Percentiles rank a stretch among this genome's conserved stretches.
Evolutionary conservation across 441 rosid species (phyloP).

Genomic region (Populus hybrid): DNA sequence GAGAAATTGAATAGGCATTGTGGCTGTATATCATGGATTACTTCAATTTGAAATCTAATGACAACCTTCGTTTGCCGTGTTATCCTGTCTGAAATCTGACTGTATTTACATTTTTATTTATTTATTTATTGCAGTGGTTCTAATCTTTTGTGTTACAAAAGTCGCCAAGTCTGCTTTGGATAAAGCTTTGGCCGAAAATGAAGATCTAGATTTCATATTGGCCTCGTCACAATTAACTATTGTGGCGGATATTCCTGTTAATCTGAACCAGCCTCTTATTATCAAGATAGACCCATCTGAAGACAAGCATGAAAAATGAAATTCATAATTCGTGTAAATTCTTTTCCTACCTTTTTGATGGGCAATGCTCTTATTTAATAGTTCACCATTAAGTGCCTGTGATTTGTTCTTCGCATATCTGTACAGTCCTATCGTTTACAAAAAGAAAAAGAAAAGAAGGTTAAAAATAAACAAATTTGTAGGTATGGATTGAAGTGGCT

Average conservation of each 20-base stretch:
- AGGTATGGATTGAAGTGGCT: conserved; percentile 18
- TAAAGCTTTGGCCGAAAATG: conserved; percentile 91
- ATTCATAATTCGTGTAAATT: conserved; percentile 33
- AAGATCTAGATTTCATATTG: conserved; percentile 43
- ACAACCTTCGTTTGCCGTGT: background rate
- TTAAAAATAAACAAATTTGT: background rate
- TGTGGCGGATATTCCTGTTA: conserved; percentile 32
- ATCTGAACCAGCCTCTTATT: conserved; percentile 68
- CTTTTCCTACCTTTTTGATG: conserved; percentile 18
- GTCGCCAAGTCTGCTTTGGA: conserved; percentile 90
- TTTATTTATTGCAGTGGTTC: conserved; percentile 51
- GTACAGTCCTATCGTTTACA: conserved; percentile 32
- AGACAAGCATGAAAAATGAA: conserved; percentile 41
- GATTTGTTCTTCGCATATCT: conserved; percentile 12
- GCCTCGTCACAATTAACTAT: conserved; percentile 44
- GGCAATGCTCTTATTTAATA: conserved; percentile 12
- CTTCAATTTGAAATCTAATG: background rate
- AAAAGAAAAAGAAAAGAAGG: background rate
- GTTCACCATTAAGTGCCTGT: conserved; percentile 18
- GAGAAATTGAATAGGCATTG: background rate
- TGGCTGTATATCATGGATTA: background rate
- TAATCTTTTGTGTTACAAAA: conserved; percentile 73
- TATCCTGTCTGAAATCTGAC: background rate
- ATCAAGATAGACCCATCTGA: conserved; percentile 63
- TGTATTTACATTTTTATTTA: background rate